These are phyloP conservation scores for Ulvella scutata DNA, from an alignment of 139 green algal species.

Conservation along the genomic window DNA sequence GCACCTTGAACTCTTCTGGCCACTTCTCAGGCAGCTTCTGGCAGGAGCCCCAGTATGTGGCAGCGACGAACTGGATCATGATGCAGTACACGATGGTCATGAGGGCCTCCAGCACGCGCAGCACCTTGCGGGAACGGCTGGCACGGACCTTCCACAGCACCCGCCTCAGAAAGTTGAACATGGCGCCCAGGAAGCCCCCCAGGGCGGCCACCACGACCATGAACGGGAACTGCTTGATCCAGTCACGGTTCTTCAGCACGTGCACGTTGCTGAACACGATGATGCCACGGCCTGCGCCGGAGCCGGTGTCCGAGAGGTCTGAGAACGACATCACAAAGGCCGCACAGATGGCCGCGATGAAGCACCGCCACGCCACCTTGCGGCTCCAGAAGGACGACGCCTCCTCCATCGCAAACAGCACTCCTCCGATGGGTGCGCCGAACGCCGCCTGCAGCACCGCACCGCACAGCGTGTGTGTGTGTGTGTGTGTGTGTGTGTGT, in stretches of 20 bases:
- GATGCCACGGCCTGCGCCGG: constrained; percentile 23
- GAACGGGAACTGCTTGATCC: constrained; percentile 60
- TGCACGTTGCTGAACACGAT: constrained; percentile 37
- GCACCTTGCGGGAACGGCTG: constrained; percentile 20
- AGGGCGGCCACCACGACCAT: constrained; percentile 38
- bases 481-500: too few species aligned
- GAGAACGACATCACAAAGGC: constrained; percentile 47
- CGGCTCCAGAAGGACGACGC: constrained; percentile 47
- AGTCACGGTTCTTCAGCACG: constrained; percentile 45
- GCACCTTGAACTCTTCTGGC: constrained; percentile 18
- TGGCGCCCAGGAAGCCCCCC: constrained; percentile 49
- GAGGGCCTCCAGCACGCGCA: constrained; percentile 23
- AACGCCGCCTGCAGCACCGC: constrained; percentile 61
- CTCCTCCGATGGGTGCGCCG: constrained; percentile 75
- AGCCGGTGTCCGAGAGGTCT: constrained; percentile 15
- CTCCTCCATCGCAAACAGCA: constrained; percentile 87
- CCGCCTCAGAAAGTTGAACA: constrained; percentile 59
- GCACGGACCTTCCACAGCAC: constrained; percentile 39
- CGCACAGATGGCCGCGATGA: constrained; percentile 52
- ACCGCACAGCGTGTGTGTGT: too few species aligned
- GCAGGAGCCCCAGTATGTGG: constrained; percentile 19
- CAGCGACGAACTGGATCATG: constrained; percentile 6
- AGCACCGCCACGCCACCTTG: constrained; percentile 71
- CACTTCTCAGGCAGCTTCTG: constrained; percentile 18
- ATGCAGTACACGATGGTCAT: constrained; percentile 3